Conservation (phyloP, 2,329 filamentous ascomycete genomes). For the Calonectria hawksworthii region DNA sequence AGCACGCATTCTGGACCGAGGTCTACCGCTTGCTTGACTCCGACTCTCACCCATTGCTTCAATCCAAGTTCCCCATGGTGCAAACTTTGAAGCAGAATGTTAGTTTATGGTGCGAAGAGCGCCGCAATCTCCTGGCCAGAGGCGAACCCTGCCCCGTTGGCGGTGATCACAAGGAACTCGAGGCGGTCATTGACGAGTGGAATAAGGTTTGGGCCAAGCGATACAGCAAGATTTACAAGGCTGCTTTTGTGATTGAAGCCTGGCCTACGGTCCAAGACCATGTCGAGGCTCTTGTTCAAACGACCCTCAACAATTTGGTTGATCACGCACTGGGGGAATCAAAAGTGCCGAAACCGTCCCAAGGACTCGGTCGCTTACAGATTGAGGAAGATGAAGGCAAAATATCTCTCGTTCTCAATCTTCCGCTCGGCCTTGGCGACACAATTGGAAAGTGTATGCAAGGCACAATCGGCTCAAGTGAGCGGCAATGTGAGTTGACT, state of each 20-base stretch:
- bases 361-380: not conserved
- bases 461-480: not conserved
- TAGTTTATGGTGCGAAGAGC: conserved; percentile 19
- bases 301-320: conserved; percentile 13
- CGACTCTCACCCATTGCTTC: not conserved
- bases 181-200: conserved; percentile 34
- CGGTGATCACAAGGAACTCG: conserved; percentile 6
- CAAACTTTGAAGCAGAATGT: not conserved
- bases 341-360: not conserved
- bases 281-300: not conserved
- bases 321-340: conserved; percentile 16
- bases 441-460: not conserved
- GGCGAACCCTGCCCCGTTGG: conserved; percentile 1
- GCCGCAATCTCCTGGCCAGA: conserved; percentile 15
- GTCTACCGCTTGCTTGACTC: not conserved
- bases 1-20: conserved; percentile 4
- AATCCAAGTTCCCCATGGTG: not conserved
- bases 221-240: not conserved
- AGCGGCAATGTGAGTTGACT: too few species aligned
- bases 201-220: conserved; percentile 29
- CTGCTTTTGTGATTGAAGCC: not conserved
- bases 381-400: conserved; percentile 31
- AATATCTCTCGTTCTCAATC: conserved; percentile 30
- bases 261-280: not conserved
- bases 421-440: conserved; percentile 19